These are phyloP conservation scores for Rhodotorula kratochvilovae DNA, from an alignment of 768 basidiomycete species.

Conservation along the genomic window DNA sequence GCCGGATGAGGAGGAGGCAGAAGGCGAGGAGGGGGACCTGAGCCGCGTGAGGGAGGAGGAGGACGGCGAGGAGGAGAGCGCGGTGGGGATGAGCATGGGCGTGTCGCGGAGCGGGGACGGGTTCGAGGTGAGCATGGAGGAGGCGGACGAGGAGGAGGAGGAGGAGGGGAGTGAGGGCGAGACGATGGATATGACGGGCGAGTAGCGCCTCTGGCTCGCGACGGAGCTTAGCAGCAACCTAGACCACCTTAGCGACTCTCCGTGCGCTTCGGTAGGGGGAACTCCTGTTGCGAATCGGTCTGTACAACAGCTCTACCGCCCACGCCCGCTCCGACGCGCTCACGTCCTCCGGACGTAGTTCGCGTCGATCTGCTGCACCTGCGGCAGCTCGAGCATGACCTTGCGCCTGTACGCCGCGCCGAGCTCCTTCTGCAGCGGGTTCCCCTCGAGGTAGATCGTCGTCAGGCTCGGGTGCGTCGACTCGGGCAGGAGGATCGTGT, in stretches of 20 bases:
- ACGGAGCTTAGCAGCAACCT: too few species aligned
- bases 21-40: background rate
- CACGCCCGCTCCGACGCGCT: background rate
- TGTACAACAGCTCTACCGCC: background rate
- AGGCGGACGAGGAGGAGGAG: background rate
- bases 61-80: background rate
- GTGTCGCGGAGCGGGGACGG: slow-evolving; percentile 2
- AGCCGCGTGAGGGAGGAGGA: background rate
- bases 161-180: slow-evolving; percentile 15
- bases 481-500: slow-evolving; percentile 63
- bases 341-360: slow-evolving; percentile 55
- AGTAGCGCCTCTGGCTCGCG: too few species aligned
- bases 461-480: slow-evolving; percentile 65
- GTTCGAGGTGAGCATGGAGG: slow-evolving; percentile 4
- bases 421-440: slow-evolving; percentile 80
- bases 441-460: slow-evolving; percentile 91
- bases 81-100: background rate
- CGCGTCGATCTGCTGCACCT: slow-evolving; percentile 89
- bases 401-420: slow-evolving; percentile 77
- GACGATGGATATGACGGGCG: slow-evolving; percentile 30
- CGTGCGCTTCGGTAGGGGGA: too few species aligned
- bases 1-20: background rate
- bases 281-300: too few species aligned
- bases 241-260: background rate
- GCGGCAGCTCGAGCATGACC: slow-evolving; percentile 78